Evolutionary conservation across 129 eudicot species (phyloP), one percentile per base, ranked within the genome.

Genomic region (Cynara cardunculus): DNA sequence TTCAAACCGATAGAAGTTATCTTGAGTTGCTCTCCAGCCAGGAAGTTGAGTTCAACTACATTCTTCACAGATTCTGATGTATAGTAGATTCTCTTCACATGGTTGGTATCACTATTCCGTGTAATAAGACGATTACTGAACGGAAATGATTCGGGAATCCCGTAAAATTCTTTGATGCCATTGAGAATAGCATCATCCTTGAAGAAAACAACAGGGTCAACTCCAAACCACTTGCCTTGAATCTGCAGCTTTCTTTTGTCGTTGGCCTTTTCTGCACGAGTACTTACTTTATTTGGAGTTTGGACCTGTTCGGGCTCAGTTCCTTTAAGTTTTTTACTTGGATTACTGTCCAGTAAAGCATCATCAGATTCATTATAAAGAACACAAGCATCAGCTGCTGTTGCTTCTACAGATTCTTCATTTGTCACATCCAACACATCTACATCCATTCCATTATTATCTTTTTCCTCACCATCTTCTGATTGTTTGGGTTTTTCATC

Each of bases 171-270:
- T 84, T 91, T 89, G 61, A 96, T 93, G 39, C 86, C 80, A 18
- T 70, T 79, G 69, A 96, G 81, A 74, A 89, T 83, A 72, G 83
- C 68, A n/a, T 89, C 97, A 72, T 88, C 94, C 32, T 80, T 86
- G 61, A 93, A 88, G 31, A 91, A 93, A 11, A 96, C 87, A 81
- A 96, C 87, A 46, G 99, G 99, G 86, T 96, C 99, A 62, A 96
- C 91, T 37, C 98, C 99, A 85, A 74, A 91, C 99, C 99, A 96
- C 86, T 87, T 92, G 66, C 99, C 99, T 84, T 93, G 99, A 62
- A 87, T 83, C 80, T 92, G 99, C 75, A 96, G 74, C 91, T 96
- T 96, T 77, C 99, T 93, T 77, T 93, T 96, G 28, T 85, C 90
- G 7, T 86, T 85, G 28, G 78, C 91, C 75, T 73, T 78, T 37